A percentile compares a stretch with the other conserved stretches of the same genome.
Conservation (phyloP, 257 asterid genomes). For the Leonotis leonurus region DNA sequence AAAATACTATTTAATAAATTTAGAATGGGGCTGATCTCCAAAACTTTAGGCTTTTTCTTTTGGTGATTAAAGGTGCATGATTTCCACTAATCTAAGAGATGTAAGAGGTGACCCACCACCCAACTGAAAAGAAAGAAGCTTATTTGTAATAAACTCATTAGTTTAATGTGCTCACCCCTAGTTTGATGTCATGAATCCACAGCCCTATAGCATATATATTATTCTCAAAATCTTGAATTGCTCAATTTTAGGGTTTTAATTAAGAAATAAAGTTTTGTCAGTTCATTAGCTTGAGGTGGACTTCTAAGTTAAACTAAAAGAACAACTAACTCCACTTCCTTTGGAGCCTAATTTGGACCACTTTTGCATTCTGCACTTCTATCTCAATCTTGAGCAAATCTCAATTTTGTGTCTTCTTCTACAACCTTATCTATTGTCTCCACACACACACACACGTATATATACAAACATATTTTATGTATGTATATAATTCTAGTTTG, state of each 20-base stretch:
- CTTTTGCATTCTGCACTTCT: constrained; percentile 17
- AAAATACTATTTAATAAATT: neutral
- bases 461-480: neutral
- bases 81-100: neutral
- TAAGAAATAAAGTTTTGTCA: constrained; percentile 12
- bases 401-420: constrained; percentile 16
- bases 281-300: constrained; percentile 24
- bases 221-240: neutral
- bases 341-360: constrained; percentile 33
- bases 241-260: constrained; percentile 2
- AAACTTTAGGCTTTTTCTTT: constrained; percentile 22
- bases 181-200: constrained; percentile 27
- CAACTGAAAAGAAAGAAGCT: neutral
- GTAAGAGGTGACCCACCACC: constrained; percentile 25
- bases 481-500: neutral
- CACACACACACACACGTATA: neutral
- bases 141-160: neutral
- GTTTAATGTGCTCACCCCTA: neutral
- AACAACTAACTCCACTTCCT: constrained; percentile 32
- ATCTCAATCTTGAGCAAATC: constrained; percentile 20
- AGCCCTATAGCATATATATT: neutral
- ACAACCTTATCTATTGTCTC: neutral
- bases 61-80: neutral
- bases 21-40: constrained; percentile 16
- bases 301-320: constrained; percentile 18